Percentiles rank a stretch among this genome's conserved stretches.
Evolutionary conservation across 306 rosid species (phyloP).

Genomic region (Echinosophora koreensis): DNA sequence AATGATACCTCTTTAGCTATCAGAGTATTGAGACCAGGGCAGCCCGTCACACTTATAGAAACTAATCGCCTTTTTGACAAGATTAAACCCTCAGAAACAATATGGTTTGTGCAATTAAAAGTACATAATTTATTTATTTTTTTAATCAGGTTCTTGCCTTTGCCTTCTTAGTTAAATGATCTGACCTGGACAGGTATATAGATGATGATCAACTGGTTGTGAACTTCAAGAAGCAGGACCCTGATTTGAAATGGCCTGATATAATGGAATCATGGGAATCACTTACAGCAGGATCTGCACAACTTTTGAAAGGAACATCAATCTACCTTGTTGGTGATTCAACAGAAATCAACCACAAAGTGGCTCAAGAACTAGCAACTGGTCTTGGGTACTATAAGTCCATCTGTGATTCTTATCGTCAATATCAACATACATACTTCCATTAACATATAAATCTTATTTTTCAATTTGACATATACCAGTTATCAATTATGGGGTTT

Average conservation of each 20-base stretch:
- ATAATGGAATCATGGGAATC: conserved; percentile 92
- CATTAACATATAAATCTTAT: conserved; percentile 7
- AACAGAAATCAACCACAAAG: conserved; percentile 81
- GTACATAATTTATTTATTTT: background rate
- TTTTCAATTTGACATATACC: conserved; percentile 6
- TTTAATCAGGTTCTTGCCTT: conserved; percentile 21
- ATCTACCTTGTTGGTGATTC: conserved; percentile 88
- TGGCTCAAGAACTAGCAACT: conserved; percentile 87
- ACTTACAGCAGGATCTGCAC: conserved; percentile 72
- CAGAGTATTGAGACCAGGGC: conserved; percentile 65
- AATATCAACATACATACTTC: conserved; percentile 12
- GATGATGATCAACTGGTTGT: conserved; percentile 89
- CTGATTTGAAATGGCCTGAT: conserved; percentile 93
- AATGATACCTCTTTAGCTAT: conserved; percentile 66
- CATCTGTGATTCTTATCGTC: conserved; percentile 30
- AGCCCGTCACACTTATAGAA: conserved; percentile 71
- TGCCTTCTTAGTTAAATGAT: conserved; percentile 37
- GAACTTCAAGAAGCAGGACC: conserved; percentile 88
- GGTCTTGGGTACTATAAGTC: conserved; percentile 74
- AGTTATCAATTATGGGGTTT: background rate
- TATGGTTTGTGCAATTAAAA: conserved; percentile 68
- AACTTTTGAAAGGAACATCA: conserved; percentile 84
- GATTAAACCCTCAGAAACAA: conserved; percentile 91
- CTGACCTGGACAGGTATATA: conserved; percentile 69
- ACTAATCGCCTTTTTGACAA: conserved; percentile 75